Conservation (phyloP, 73 alveolate species). For the Stentor coeruleus region DNA sequence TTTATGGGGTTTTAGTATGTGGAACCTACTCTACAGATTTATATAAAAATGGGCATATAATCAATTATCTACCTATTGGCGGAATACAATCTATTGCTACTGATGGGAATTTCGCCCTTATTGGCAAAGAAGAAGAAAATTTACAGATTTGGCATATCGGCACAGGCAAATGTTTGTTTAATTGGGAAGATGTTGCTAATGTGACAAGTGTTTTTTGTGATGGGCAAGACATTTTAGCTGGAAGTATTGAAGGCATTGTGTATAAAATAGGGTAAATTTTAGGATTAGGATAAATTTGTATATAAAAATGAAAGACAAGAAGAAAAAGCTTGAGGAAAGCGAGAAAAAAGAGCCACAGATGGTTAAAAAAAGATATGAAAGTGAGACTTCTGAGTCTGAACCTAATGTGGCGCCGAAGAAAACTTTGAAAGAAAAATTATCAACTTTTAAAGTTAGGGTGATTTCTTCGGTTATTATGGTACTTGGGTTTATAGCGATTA, state of each 20-base stretch:
- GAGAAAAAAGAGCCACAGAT: no score
- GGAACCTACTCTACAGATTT: not conserved
- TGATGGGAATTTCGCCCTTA: not conserved
- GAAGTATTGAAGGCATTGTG: not conserved
- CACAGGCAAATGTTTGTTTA: not conserved
- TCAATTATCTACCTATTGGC: not conserved
- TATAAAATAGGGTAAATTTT: not conserved
- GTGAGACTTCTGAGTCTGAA: constrained; percentile 24
- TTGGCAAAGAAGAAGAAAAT: constrained; percentile 14
- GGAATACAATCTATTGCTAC: not conserved
- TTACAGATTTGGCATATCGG: not conserved
- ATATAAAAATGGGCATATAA: not conserved
- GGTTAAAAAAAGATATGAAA: constrained; percentile 17
- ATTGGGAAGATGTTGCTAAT: not conserved
- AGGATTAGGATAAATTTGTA: not conserved
- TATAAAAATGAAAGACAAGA: no score
- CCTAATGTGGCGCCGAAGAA: not conserved
- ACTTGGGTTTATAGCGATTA: constrained; percentile 56
- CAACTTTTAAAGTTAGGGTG: constrained; percentile 3
- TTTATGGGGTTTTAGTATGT: not conserved
- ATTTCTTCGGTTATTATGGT: constrained; percentile 74
- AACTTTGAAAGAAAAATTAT: not conserved
- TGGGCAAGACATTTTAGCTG: not conserved
- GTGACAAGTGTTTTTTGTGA: not conserved
- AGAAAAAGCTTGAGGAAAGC: no score